phyloP scores from a whole-genome alignment of 2,329 filamentous ascomycete genomes.

The Venturia carpophila region DNA sequence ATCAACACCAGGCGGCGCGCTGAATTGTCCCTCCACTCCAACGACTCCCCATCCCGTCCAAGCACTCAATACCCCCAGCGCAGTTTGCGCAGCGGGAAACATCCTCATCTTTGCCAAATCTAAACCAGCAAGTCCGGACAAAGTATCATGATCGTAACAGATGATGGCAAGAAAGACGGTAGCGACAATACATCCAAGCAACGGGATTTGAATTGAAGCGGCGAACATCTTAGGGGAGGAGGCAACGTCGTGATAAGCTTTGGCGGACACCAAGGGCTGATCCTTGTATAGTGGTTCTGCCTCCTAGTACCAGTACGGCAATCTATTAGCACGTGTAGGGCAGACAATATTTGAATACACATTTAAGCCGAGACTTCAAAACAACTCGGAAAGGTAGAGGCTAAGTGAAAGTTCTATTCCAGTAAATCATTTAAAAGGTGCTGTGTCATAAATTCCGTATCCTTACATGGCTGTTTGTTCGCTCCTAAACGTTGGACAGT shows the following conservation, averaged over 20 bases:
- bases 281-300: not conserved
- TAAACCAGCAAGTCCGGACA: not conserved
- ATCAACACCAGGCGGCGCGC: slow-evolving; percentile 33
- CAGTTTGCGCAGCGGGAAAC: not conserved
- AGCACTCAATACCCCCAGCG: not conserved
- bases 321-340: too few relatives aligned
- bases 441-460: too few relatives aligned
- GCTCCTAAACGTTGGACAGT: too few relatives aligned
- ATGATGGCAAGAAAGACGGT: not conserved
- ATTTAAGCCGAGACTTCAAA: too few relatives aligned
- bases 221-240: not conserved
- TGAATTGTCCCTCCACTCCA: slow-evolving; percentile 6
- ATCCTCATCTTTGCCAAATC: not conserved
- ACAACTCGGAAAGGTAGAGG: too few relatives aligned
- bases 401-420: too few relatives aligned
- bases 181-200: not conserved
- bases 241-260: not conserved
- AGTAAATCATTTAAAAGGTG: too few relatives aligned
- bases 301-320: not conserved
- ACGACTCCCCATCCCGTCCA: not conserved
- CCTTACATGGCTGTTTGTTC: too few relatives aligned
- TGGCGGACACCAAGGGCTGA: not conserved
- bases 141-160: not conserved
- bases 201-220: not conserved
- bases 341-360: too few relatives aligned